Conservation (phyloP, 202 grass and related monocot genomes). For the Eragrostis tef region DNA sequence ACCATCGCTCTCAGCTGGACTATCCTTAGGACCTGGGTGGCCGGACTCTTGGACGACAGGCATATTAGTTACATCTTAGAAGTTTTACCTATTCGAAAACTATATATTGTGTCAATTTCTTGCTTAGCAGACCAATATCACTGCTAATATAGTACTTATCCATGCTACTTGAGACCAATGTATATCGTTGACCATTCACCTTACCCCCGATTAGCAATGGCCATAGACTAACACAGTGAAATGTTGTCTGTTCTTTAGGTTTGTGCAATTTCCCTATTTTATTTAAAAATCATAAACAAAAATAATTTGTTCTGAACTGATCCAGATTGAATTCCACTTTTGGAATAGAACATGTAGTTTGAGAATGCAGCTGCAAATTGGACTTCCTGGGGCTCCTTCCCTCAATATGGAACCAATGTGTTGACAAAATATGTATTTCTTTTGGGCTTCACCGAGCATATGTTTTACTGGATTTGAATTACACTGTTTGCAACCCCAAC, state of each 20-base stretch:
- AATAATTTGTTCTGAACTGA: neutral
- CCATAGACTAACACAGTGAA: neutral
- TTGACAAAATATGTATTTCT: constrained; percentile 12
- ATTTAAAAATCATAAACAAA: neutral
- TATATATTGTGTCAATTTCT: constrained; percentile 20
- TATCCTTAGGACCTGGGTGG: neutral
- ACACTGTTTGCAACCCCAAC: neutral
- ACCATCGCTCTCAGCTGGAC: constrained; percentile 25
- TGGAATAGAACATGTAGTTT: neutral
- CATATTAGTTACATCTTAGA: constrained; percentile 18
- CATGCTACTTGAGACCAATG: too few relatives aligned
- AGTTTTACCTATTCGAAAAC: constrained; percentile 16
- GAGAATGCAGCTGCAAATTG: neutral
- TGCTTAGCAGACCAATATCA: constrained; percentile 3
- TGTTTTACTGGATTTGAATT: constrained; percentile 19
- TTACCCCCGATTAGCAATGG: neutral
- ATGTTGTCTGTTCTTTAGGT: neutral
- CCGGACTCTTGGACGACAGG: constrained; percentile 21
- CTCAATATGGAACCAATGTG: neutral
- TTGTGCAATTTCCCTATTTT: neutral
- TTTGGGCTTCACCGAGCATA: constrained; percentile 12
- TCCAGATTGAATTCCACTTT: constrained; percentile 21
- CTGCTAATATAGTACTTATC: too few relatives aligned
- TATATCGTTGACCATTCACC: too few relatives aligned
- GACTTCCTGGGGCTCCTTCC: constrained; percentile 1